A percentile compares a stretch with the other conserved stretches of the same genome.
These are phyloP conservation scores for Pseudomassariella vexata DNA, from an alignment of 2,329 filamentous ascomycete species.

Conservation along the genomic window DNA sequence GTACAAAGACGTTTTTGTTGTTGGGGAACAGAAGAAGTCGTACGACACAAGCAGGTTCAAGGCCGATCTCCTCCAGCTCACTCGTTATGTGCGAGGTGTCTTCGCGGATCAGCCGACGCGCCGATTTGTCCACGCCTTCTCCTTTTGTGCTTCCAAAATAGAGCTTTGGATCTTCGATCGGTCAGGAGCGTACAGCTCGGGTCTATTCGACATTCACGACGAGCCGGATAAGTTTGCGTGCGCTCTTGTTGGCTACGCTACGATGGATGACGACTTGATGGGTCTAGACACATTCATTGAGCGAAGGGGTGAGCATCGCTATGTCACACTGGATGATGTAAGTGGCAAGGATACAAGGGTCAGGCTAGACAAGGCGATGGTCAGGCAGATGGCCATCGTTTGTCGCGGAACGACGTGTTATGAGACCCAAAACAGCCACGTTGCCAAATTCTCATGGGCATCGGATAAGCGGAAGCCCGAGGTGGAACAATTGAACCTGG, in stretches of 20 bases:
- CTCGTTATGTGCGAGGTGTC: not conserved
- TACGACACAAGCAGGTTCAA: constrained; percentile 1
- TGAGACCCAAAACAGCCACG: too few relatives aligned
- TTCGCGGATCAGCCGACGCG: not conserved
- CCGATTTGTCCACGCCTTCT: not conserved
- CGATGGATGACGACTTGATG: constrained; percentile 1
- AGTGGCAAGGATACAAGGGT: too few relatives aligned
- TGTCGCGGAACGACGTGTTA: too few relatives aligned
- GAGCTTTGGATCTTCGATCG: not conserved
- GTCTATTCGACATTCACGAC: not conserved
- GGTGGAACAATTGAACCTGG: too few relatives aligned
- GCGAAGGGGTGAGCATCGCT: not conserved
- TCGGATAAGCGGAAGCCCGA: too few relatives aligned
- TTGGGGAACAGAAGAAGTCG: constrained; percentile 1
- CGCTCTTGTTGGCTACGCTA: not conserved
- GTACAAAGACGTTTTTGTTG: too few relatives aligned
- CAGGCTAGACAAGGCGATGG: too few relatives aligned
- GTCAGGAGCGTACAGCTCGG: not conserved
- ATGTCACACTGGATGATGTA: too few relatives aligned
- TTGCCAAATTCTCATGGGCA: too few relatives aligned
- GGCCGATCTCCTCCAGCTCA: not conserved
- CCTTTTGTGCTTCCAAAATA: not conserved
- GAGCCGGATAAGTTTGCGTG: not conserved
- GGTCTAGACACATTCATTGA: not conserved
- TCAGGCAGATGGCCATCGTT: too few relatives aligned